Evolutionary conservation across 2,329 filamentous ascomycete genomes (phyloP), one percentile per base, ranked within the genome.

Genomic region (Paraconiothyrium brasiliense): DNA sequence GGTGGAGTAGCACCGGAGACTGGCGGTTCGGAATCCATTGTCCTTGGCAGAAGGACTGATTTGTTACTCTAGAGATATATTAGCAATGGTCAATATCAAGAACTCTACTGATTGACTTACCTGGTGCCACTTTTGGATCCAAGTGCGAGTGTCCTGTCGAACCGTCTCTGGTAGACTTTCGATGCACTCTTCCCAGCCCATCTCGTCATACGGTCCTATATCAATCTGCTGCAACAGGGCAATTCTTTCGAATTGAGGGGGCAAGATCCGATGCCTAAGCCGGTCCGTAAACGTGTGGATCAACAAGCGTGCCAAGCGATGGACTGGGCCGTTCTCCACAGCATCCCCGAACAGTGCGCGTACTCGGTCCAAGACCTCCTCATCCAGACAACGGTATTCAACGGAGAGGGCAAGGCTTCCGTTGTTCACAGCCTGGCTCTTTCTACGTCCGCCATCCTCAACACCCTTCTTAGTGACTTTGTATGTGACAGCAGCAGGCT

Each of bases 401-500:
- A 97, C 84, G 51, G 87, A 87, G 30, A 98, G 83, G 16, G 90
- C 86, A 76, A 94, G 73, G 50, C 75, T 78, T 10, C 54, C 73
- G 16, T 64, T 71, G 30, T 58, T 82, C 80, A 14, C 77, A 2
- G 51, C 54, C 72, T 65, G 66, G 39, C 66, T 69, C 58, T 72
- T 56, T 55, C 66, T 62, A 41, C 64, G 62, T 30, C 69, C 60
- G 9, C 79, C 67, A 27, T 67, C 71, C 0, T 75, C 68, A 0
- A 68, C 70, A 0, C 68, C 58, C 60, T 87, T 90, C 44, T 87
- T 86, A 0, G 78, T 87, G 57, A 97, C 90, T 72, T 90, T 92
- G 80, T 96, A 97, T 0, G 94, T 81, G 10, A 97, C 79, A 14
- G 90, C 92, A 1, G 92, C 90, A 0, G 94, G 92, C 70, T 97